phyloP scores from a whole-genome alignment of 2,329 filamentous ascomycete species.

The Cordyceps cateniannulata region DNA sequence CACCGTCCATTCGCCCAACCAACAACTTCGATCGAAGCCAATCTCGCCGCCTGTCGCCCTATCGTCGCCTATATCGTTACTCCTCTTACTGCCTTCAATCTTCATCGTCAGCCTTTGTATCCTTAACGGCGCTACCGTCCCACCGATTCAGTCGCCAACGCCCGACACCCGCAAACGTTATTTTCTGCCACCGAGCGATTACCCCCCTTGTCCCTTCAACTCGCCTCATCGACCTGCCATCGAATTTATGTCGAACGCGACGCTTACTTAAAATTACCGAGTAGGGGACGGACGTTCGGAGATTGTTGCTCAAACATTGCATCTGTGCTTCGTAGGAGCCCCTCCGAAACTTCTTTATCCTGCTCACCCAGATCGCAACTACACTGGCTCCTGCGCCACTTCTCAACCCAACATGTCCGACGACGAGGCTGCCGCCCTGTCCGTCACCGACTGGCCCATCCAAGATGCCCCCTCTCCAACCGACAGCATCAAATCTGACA shows the following conservation, averaged over 20 bases:
- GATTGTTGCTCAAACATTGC: slow-evolving; percentile 1
- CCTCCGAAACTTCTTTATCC: slow-evolving; percentile 3
- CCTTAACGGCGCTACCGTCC: background rate
- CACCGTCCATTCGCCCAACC: background rate
- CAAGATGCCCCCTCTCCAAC: slow-evolving; percentile 33
- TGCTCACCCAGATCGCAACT: background rate
- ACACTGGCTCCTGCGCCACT: slow-evolving; percentile 13
- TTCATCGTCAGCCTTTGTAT: background rate
- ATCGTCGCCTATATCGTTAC: background rate
- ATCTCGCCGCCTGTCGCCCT: background rate
- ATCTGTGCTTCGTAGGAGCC: background rate
- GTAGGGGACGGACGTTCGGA: slow-evolving; percentile 8
- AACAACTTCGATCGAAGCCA: background rate
- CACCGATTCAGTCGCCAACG: background rate
- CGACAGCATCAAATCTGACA: slow-evolving; percentile 37
- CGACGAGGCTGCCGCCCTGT: slow-evolving; percentile 33
- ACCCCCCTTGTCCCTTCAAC: background rate
- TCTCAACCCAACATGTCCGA: slow-evolving; percentile 34
- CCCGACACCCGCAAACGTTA: background rate
- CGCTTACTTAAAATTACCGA: background rate
- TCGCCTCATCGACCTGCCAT: background rate
- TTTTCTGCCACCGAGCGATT: slow-evolving; percentile 2
- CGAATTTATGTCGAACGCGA: slow-evolving; percentile 9
- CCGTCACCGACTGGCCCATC: slow-evolving; percentile 29
- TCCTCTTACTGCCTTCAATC: background rate